These are phyloP conservation scores for Bacterosira constricta DNA, from an alignment of 108 stramenopile species.

Conservation along the genomic window DNA sequence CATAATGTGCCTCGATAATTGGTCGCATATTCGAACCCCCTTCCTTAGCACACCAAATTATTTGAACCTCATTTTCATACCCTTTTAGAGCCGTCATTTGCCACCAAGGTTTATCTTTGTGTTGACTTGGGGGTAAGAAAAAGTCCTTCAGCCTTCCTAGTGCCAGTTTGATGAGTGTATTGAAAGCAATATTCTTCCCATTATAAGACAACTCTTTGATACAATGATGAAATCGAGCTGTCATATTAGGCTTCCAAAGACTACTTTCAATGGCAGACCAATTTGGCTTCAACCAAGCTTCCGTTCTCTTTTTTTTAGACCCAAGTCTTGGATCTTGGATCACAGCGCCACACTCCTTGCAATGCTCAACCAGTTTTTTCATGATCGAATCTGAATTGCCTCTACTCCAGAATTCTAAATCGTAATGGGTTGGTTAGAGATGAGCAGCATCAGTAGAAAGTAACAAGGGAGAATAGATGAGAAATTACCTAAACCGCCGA, in stretches of 20 bases:
- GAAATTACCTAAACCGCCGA: constrained; percentile 33
- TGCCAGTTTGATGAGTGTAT: constrained; percentile 43
- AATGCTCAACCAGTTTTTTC: constrained; percentile 1
- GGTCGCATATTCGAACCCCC: not conserved
- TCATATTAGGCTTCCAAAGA: constrained; percentile 24
- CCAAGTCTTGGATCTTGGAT: too few species aligned
- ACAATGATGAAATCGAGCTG: constrained; percentile 20
- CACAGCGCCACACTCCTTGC: too few species aligned
- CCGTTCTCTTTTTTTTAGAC: too few species aligned
- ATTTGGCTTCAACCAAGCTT: too few species aligned
- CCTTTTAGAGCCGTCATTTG: constrained; percentile 16
- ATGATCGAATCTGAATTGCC: too few species aligned
- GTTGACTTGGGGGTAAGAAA: not conserved
- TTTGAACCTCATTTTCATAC: not conserved
- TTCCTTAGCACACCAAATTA: constrained; percentile 28
- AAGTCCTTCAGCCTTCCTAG: constrained; percentile 9
- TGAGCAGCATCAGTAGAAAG: not conserved
- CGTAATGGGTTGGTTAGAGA: too few species aligned
- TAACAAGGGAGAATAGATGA: not conserved
- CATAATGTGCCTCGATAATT: constrained; percentile 43
- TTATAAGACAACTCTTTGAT: constrained; percentile 4
- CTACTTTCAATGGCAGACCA: too few species aligned
- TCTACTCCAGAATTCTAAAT: too few species aligned
- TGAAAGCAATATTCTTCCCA: constrained; percentile 25
- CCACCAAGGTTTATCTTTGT: not conserved